Base-by-base conservation (phyloP, 78 protist genomes). In the Carpediemonas membranifera region DNA sequence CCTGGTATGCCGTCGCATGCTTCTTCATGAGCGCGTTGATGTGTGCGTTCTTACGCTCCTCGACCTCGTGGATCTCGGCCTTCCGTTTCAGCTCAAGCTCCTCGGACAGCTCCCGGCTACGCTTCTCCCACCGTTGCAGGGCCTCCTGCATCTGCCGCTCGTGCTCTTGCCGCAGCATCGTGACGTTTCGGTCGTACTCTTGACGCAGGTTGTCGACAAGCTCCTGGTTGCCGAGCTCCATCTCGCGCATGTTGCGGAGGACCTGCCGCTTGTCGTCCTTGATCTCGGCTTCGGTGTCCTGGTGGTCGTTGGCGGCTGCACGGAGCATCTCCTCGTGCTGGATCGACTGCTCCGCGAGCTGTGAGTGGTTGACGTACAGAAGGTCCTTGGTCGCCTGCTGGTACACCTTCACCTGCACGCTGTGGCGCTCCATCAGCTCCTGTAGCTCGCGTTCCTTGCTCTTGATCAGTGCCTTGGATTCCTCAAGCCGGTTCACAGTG, bases 31-130 rank as follows among this genome's bases (percentile, higher is more conserved):
- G 87, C 58, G 75, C 79, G 30, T 58, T 50, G 59, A 86, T 79
- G 65, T 82, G 87, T 21, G 1, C 39, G 55, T 82, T 79, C 76
- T 86, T 86, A 30, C 85, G 64, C 73, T 79, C 81, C 71, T 86
- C 85, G 15, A 86, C 77, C 74, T 77, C 86, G 39, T 67, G 71
- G 35, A 82, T 37, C 70, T 82, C 86, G 21, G 0, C 56, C 76
- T 77, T 80, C 31, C 87, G 63, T 27, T 73, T 39, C 41, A 62
- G 53, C 37, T 80, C 84, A 19, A 80, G 58, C 18, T 85, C 90
- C 21, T 71, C 77, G 2, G 83, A 78, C 68, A 84, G 58, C 18
- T 18, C 2, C 53, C 59, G 33, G 74, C 73, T 72, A 58, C 68
- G 66, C 68, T 60, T 53, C 58, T 80, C 85, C 44, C 44, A 3